phyloP scores from a whole-genome alignment of 768 basidiomycete species.

The Termitomyces eurrhizus region DNA sequence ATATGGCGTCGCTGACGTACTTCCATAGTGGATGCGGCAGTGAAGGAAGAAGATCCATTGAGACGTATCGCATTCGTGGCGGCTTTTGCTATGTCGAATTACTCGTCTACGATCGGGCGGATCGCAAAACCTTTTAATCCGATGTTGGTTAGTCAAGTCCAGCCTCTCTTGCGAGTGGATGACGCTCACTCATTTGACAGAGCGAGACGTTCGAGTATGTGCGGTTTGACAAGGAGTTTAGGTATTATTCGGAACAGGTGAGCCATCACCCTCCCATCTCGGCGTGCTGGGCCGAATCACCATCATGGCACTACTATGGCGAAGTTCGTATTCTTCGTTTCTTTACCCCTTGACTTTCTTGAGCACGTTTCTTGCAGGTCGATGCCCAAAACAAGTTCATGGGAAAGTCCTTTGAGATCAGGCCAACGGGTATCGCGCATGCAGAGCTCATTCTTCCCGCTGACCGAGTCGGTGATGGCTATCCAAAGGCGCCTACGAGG shows the following conservation, averaged over 20 bases:
- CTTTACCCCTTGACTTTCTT: background rate
- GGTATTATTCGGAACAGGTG: constrained; percentile 95
- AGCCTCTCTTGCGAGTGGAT: background rate
- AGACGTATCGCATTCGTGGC: constrained; percentile 88
- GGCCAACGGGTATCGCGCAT: constrained; percentile 93
- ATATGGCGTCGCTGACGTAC: background rate
- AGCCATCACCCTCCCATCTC: constrained; percentile 97
- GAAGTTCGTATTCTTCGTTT: constrained; percentile 42
- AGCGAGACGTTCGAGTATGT: constrained; percentile 96
- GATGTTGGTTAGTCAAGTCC: constrained; percentile 62
- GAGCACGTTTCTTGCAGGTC: constrained; percentile 50
- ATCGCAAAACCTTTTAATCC: constrained; percentile 98
- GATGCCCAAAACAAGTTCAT: constrained; percentile 97
- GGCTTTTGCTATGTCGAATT: constrained; percentile 98
- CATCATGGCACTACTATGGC: constrained; percentile 87
- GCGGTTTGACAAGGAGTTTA: constrained; percentile 79
- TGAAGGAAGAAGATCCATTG: constrained; percentile 68
- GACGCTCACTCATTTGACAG: constrained; percentile 28
- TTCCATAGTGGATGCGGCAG: constrained; percentile 78
- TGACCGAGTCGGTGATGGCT: constrained; percentile 50
- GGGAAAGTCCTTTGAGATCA: constrained; percentile 94
- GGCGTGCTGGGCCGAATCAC: constrained; percentile 92
- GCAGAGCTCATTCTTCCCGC: constrained; percentile 75
- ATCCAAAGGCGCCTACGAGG: constrained; percentile 52
- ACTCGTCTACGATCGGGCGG: constrained; percentile 91